These are phyloP conservation scores for Arachnomyces sp. DNA, from an alignment of 2,329 filamentous ascomycete genomes.

Conservation along the genomic window DNA sequence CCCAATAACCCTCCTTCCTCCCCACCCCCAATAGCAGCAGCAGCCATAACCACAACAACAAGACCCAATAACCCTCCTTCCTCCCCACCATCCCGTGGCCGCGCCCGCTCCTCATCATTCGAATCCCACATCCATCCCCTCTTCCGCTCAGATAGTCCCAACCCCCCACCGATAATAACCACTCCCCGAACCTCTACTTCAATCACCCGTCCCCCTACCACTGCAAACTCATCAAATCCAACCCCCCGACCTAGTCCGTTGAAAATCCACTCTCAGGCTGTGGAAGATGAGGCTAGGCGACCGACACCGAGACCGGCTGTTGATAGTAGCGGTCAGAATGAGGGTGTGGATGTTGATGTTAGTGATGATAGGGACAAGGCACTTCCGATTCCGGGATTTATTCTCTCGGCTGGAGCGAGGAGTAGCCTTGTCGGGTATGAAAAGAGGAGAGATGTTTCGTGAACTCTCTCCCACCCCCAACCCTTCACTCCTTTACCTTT, in stretches of 20 bases:
- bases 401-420: slow-evolving; percentile 2
- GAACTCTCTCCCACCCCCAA: no score
- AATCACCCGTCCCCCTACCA: neutral
- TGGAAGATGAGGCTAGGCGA: no score
- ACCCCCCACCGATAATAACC: neutral
- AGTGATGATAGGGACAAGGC: neutral
- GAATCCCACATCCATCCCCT: slow-evolving; percentile 9
- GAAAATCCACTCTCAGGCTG: no score
- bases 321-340: neutral
- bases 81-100: neutral
- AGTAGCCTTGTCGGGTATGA: slow-evolving; percentile 5
- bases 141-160: slow-evolving; percentile 8
- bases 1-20: neutral
- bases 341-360: neutral
- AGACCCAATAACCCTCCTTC: neutral
- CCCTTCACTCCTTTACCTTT: no score
- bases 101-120: slow-evolving; percentile 1
- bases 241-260: no score
- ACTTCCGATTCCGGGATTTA: slow-evolving; percentile 7
- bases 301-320: no score
- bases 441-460: slow-evolving; percentile 1
- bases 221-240: no score
- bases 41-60: neutral
- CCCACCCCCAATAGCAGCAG: neutral
- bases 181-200: neutral